Percentiles rank a stretch among this genome's conserved stretches.
Evolutionary conservation across 176 grass and related monocot species (phyloP).

Genomic region (Elaeis guineensis): DNA sequence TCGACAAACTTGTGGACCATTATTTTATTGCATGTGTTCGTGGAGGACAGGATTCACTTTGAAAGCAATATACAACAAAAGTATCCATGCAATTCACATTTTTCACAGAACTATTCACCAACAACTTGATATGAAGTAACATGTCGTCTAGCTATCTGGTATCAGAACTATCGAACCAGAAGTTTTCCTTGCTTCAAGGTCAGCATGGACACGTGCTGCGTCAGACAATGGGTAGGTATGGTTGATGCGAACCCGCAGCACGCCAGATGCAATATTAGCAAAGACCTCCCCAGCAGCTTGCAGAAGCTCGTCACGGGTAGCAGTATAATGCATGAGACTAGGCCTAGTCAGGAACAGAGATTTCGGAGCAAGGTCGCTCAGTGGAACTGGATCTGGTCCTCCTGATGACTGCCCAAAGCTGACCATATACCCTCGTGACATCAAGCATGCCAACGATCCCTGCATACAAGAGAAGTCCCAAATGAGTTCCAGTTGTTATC

Average conservation of each 20-base stretch:
- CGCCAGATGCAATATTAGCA: slow-evolving; percentile 9
- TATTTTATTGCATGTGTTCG: too few species aligned
- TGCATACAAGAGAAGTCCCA: slow-evolving; percentile 2
- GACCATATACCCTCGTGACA: slow-evolving; percentile 39
- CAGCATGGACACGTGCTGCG: slow-evolving; percentile 31
- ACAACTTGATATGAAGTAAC: too few species aligned
- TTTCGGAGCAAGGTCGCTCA: slow-evolving; percentile 43
- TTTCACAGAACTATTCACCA: too few species aligned
- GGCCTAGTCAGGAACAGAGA: slow-evolving; percentile 49
- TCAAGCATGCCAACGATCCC: slow-evolving; percentile 44
- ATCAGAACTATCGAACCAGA: slow-evolving; percentile 50
- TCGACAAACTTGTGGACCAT: too few species aligned
- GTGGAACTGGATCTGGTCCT: slow-evolving; percentile 25
- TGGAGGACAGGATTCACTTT: too few species aligned
- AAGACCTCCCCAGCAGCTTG: slow-evolving; percentile 41
- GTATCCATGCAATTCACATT: too few species aligned
- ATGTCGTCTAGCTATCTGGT: slow-evolving; percentile 19
- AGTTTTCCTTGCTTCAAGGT: slow-evolving; percentile 51
- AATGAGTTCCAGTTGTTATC: neutral
- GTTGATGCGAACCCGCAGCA: slow-evolving; percentile 28
- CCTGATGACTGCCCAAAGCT: slow-evolving; percentile 59
- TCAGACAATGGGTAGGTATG: slow-evolving; percentile 50
- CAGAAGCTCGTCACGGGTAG: slow-evolving; percentile 40
- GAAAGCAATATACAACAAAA: too few species aligned
- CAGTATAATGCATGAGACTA: slow-evolving; percentile 41